A percentile compares a stretch with the other conserved stretches of the same genome.
These are phyloP conservation scores for Magnolia changhungtana DNA, from an alignment of 164 flowering plant species.

Conservation along the genomic window DNA sequence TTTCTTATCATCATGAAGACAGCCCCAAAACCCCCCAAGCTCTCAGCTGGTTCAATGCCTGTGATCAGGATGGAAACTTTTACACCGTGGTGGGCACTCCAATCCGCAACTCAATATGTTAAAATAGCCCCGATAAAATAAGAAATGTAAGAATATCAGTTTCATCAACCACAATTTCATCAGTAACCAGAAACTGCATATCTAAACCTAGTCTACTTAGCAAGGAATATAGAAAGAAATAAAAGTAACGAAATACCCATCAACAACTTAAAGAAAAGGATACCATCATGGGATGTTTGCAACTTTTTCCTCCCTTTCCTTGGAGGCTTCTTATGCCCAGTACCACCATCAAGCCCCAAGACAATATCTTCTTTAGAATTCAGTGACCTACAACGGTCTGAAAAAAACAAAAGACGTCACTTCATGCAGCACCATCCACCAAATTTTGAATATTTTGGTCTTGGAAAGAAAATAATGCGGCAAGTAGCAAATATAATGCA, in stretches of 20 bases:
- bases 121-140: no score
- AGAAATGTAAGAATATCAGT: background rate
- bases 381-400: constrained; percentile 66
- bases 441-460: background rate
- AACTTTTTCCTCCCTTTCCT: constrained; percentile 66
- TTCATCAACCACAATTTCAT: background rate
- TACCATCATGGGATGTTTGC: constrained; percentile 43
- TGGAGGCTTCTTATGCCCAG: constrained; percentile 57
- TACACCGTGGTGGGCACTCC: no score
- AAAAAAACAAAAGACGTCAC: constrained; percentile 13
- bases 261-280: constrained; percentile 28
- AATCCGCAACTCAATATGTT: no score
- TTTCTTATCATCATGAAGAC: no score
- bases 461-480: constrained; percentile 1
- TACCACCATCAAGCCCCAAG: constrained; percentile 46
- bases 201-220: background rate
- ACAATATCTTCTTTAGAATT: constrained; percentile 32
- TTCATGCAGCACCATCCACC: constrained; percentile 12
- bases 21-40: no score
- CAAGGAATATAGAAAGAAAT: background rate
- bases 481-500: background rate
- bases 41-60: no score
- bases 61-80: no score
- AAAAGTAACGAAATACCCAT: background rate
- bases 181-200: background rate